Percentiles rank a stretch among this genome's conserved stretches.
phyloP scores from a whole-genome alignment of 345 rosid species.

The Heritiera fomes region DNA sequence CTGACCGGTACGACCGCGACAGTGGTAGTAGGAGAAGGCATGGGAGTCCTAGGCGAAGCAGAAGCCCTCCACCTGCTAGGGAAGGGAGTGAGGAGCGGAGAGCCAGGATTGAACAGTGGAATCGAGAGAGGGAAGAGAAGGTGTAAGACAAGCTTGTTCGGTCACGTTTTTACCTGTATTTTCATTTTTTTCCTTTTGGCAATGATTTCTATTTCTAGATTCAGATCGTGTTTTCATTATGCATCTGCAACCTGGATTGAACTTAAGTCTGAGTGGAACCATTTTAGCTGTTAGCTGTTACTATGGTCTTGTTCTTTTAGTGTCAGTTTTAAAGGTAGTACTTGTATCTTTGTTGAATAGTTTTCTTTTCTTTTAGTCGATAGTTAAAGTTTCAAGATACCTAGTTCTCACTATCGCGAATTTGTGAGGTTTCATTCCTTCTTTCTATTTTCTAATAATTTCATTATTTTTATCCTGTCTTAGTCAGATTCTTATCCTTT shows the following conservation, averaged over 20 bases:
- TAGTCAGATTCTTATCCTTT: not conserved
- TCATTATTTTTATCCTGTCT: not conserved
- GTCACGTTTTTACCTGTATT: not conserved
- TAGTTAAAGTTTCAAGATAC: not conserved
- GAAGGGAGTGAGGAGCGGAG: conserved; percentile 91
- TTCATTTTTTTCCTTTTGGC: not conserved
- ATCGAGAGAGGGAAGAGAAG: conserved; percentile 66
- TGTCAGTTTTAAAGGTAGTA: conserved; percentile 10
- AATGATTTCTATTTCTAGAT: conserved; percentile 2
- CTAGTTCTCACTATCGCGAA: not conserved
- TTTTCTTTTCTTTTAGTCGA: not conserved
- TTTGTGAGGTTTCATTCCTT: not conserved
- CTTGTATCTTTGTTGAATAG: conserved; percentile 9
- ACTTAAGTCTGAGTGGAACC: not conserved
- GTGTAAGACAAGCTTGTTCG: conserved; percentile 2
- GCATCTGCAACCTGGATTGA: conserved; percentile 3
- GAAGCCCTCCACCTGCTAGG: conserved; percentile 74
- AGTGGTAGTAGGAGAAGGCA: conserved; percentile 44
- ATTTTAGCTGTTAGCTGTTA: not conserved
- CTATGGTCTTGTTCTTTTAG: not conserved
- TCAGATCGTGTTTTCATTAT: conserved; percentile 2
- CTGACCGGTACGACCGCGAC: conserved; percentile 41
- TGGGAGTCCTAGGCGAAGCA: conserved; percentile 62
- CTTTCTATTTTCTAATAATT: not conserved
- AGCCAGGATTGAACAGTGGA: conserved; percentile 91